Conservation (phyloP, 257 asterid genomes). For the Lycium barbarum region DNA sequence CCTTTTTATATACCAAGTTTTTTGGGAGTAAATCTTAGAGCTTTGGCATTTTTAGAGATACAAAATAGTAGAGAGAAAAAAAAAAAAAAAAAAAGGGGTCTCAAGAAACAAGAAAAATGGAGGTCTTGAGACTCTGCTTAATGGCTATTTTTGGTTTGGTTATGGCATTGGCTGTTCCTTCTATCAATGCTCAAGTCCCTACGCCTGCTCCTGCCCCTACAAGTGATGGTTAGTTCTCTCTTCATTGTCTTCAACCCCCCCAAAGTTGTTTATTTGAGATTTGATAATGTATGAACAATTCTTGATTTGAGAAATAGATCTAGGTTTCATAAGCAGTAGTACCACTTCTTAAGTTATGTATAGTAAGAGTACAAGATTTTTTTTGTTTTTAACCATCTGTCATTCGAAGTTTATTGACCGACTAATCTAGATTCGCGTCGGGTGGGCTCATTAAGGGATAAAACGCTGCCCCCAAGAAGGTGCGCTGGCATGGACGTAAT, state of each 20-base stretch:
- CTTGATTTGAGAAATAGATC: conserved; percentile 18
- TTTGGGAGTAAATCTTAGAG: neutral
- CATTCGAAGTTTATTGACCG: neutral
- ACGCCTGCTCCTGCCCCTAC: conserved; percentile 73
- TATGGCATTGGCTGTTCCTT: conserved; percentile 52
- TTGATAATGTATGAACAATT: conserved; percentile 11
- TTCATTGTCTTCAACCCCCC: neutral
- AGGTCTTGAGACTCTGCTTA: conserved; percentile 51
- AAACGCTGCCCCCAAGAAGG: no score
- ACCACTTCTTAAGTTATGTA: neutral
- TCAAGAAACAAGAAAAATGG: conserved; percentile 41
- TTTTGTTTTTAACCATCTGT: neutral
- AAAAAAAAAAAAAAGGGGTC: neutral
- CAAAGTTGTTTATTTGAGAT: neutral
- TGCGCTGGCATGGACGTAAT: no score
- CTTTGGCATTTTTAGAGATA: neutral
- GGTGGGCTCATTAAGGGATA: neutral
- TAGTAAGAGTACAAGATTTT: neutral
- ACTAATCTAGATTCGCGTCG: neutral
- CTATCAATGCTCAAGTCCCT: conserved; percentile 54
- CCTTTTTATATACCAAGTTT: conserved; percentile 22
- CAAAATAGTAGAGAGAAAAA: no score
- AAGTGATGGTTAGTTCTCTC: conserved; percentile 53
- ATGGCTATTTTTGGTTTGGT: conserved; percentile 49
- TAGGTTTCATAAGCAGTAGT: neutral